Percentiles rank a stretch among this genome's conserved stretches.
phyloP scores from a whole-genome alignment of 768 basidiomycete genomes.

The Gloeophyllum trabeum region DNA sequence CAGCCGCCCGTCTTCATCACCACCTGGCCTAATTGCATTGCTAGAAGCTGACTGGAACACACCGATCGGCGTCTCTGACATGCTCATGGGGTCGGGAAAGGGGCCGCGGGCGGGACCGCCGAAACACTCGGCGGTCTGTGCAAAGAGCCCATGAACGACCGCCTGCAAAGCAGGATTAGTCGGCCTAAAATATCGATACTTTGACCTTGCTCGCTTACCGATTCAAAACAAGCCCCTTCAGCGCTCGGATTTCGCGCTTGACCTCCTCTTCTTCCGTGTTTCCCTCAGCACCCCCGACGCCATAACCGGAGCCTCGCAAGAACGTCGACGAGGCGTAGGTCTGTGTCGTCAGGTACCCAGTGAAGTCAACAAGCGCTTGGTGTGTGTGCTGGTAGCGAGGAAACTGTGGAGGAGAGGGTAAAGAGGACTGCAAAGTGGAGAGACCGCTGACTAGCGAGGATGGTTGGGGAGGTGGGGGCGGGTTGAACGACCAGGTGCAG shows the following conservation, averaged over 20 bases:
- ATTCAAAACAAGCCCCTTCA: slow-evolving; percentile 74
- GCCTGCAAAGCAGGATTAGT: slow-evolving; percentile 7
- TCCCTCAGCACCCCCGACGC: slow-evolving; percentile 7
- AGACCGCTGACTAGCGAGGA: slow-evolving; percentile 19
- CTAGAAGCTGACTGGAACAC: no score
- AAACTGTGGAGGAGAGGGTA: slow-evolving; percentile 9
- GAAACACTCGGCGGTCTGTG: not conserved
- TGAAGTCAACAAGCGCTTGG: slow-evolving; percentile 58
- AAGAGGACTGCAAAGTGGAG: slow-evolving; percentile 8
- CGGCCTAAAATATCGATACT: not conserved
- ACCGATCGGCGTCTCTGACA: no score
- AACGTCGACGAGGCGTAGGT: slow-evolving; percentile 31
- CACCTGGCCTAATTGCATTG: no score
- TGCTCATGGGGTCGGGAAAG: no score
- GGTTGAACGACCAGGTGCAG: slow-evolving; percentile 26
- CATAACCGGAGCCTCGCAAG: not conserved
- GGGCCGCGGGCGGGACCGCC: not conserved
- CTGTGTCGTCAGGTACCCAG: slow-evolving; percentile 70
- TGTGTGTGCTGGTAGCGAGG: slow-evolving; percentile 48
- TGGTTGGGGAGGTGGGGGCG: slow-evolving; percentile 16
- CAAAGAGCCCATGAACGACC: slow-evolving; percentile 18
- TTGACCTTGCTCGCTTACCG: slow-evolving; percentile 27
- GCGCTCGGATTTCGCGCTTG: slow-evolving; percentile 58
- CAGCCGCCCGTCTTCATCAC: no score
- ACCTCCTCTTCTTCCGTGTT: slow-evolving; percentile 52